phyloP scores from a whole-genome alignment of 2,329 filamentous ascomycete genomes.

The Mariannaea sp. region DNA sequence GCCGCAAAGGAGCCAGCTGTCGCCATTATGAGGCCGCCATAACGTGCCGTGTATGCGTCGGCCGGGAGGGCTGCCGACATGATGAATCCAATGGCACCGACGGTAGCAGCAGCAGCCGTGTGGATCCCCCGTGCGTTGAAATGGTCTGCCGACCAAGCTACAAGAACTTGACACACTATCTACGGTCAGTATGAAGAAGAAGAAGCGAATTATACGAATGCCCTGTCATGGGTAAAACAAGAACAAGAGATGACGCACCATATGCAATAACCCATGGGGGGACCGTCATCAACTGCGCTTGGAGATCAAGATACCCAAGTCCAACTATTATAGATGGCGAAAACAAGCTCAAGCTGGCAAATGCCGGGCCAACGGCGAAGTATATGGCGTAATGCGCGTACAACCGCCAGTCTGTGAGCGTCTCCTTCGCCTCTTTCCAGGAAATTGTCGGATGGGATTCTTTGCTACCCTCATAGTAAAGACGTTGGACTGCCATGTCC shows the following conservation, averaged over 20 bases:
- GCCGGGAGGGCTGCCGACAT: slow-evolving; percentile 67
- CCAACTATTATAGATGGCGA: slow-evolving; percentile 64
- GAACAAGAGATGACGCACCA: slow-evolving; percentile 40
- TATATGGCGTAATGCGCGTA: slow-evolving; percentile 69
- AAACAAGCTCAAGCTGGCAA: slow-evolving; percentile 65
- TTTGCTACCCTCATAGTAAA: slow-evolving; percentile 55
- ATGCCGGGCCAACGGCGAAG: slow-evolving; percentile 57
- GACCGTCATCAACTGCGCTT: slow-evolving; percentile 69
- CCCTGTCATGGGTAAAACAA: background rate
- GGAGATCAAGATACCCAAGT: slow-evolving; percentile 54
- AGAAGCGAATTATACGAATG: too few species aligned
- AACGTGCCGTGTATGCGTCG: slow-evolving; percentile 63
- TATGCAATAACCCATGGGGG: slow-evolving; percentile 68
- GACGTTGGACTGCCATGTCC: slow-evolving; percentile 53
- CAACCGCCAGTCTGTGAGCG: slow-evolving; percentile 67
- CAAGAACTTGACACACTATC: slow-evolving; percentile 45
- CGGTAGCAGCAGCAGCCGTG: slow-evolving; percentile 48
- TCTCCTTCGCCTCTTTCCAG: slow-evolving; percentile 71
- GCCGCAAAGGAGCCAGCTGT: slow-evolving; percentile 69
- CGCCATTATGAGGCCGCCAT: slow-evolving; percentile 71
- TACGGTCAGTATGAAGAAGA: slow-evolving; percentile 13
- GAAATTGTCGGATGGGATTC: slow-evolving; percentile 66
- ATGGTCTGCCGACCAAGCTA: slow-evolving; percentile 66
- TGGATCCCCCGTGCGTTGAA: slow-evolving; percentile 59
- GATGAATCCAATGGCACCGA: slow-evolving; percentile 58